These are phyloP conservation scores for Aleurites moluccanus DNA, from an alignment of 441 rosid species.

Conservation along the genomic window DNA sequence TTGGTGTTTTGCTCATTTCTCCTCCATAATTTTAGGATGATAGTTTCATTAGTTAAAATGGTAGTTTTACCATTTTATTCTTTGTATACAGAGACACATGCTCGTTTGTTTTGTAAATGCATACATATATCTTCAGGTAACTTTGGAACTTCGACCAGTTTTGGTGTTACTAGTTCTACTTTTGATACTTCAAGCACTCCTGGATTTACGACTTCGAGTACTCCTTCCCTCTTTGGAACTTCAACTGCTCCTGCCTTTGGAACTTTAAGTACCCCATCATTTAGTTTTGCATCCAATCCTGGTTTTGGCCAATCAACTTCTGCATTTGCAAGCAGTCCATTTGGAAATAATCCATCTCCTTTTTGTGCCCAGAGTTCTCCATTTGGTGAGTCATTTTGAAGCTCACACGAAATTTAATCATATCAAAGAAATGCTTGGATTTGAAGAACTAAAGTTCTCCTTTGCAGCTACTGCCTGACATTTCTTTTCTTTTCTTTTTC, in stretches of 20 bases:
- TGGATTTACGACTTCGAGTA: not conserved
- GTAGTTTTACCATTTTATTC: not conserved
- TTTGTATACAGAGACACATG: not conserved
- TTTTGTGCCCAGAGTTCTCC: slow-evolving; percentile 72
- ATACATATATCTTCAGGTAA: slow-evolving; percentile 20
- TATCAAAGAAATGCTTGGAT: not conserved
- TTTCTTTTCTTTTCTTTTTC: not conserved
- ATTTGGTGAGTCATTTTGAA: slow-evolving; percentile 47
- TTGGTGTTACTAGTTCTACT: slow-evolving; percentile 52
- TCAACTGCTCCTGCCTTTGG: slow-evolving; percentile 48
- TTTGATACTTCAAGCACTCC: slow-evolving; percentile 56
- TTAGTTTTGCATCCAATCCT: slow-evolving; percentile 51
- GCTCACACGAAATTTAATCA: not conserved
- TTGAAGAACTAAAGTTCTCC: not conserved
- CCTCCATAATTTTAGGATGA: not conserved
- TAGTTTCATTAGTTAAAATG: slow-evolving; percentile 1
- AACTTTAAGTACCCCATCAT: slow-evolving; percentile 38
- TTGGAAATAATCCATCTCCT: slow-evolving; percentile 51
- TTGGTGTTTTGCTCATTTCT: not conserved
- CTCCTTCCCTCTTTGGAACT: slow-evolving; percentile 44
- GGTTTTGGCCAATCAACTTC: slow-evolving; percentile 74
- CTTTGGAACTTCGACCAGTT: slow-evolving; percentile 56
- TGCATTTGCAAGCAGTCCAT: slow-evolving; percentile 62
- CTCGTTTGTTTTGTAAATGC: no score
- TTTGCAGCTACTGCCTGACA: not conserved